Evolutionary conservation across 192 early-diverging fungal species (phyloP), one percentile per base, ranked within the genome.

Genomic region (Borealophlyctis nickersoniae): DNA sequence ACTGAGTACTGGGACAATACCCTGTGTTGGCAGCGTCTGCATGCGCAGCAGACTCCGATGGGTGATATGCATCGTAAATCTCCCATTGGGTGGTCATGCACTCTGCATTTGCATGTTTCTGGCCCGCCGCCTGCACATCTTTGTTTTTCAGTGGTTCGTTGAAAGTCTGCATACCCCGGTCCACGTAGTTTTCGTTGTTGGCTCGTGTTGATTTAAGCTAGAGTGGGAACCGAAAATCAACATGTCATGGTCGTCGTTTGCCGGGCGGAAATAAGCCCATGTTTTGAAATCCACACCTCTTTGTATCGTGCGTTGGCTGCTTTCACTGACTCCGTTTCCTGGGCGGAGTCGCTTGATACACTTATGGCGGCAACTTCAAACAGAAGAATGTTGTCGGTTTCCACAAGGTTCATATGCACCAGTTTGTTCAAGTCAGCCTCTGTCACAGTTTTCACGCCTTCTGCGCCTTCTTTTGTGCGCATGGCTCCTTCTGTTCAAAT

Each of bases 101-200:
- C 58, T 83, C 81, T 5, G 74, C 69, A 53, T 76, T 60, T 1
- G 60, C 70, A 53, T 36, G 29, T 50, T 75, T 76, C 24, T 69
- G 62, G 1, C 64, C 72, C 27, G 65, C 56, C 9, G 75, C 80
- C 62, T 86, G 84, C 24, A 86, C 75, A 7, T 86, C 84, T 62
- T 84, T 83, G 33, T 45, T 71, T 49, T 86, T 86, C 27, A 58
- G 36, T 11, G 77, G 66, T 3, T 69, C 36, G 53, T 74, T 73
- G 66, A 81, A 66, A n/a, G 84, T 86, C 59, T 86, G 84, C 71
- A 75, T 81, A 4, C 69, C 70, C 7, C 70, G 49, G 9, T 80
- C 69, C 2, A 75, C 69, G 52, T 75, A 81, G 56, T 83, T 86
- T 50, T 86, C 82, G 61, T 81, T 82, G 64, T 71, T 78, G 4